Conservation (phyloP, 257 asterid species). For the Scutellaria barbata region DNA sequence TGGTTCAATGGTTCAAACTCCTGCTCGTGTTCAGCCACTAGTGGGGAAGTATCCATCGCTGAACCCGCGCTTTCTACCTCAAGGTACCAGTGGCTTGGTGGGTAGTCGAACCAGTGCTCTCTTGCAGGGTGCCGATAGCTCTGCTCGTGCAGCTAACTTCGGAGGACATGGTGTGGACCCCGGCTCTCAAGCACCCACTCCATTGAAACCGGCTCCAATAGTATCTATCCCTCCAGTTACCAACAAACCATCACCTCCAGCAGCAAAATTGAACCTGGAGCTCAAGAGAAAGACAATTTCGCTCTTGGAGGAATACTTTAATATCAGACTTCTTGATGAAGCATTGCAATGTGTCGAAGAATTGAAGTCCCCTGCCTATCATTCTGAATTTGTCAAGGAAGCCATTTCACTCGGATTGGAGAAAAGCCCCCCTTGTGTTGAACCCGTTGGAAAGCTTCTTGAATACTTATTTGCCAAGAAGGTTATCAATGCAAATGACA, state of each 20-base stretch:
- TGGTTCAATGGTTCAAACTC: conserved; percentile 46
- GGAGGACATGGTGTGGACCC: conserved; percentile 50
- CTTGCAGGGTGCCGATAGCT: conserved; percentile 63
- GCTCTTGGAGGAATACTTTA: conserved; percentile 80
- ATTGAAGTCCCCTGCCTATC: conserved; percentile 75
- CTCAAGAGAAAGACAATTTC: conserved; percentile 68
- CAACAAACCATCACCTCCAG: conserved; percentile 48
- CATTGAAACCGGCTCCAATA: conserved; percentile 42
- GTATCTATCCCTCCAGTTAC: conserved; percentile 36
- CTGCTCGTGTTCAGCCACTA: conserved; percentile 60
- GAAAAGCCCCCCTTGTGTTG: conserved; percentile 74
- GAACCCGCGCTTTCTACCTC: conserved; percentile 66
- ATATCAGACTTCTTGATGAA: conserved; percentile 67
- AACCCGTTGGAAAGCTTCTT: conserved; percentile 60
- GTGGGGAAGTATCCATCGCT: conserved; percentile 61
- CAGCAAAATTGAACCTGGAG: conserved; percentile 42
- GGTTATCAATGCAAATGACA: conserved; percentile 52
- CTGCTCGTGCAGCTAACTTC: conserved; percentile 47
- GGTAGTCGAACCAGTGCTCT: conserved; percentile 74
- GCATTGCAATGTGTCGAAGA: conserved; percentile 85
- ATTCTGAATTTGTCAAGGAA: conserved; percentile 80
- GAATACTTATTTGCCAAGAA: conserved; percentile 61
- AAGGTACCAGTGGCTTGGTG: conserved; percentile 64
- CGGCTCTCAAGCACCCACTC: conserved; percentile 44
- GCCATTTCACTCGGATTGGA: conserved; percentile 73